Conservation (phyloP, 192 early-diverging fungal genomes). For the Phycomyces blakesleeanus region DNA sequence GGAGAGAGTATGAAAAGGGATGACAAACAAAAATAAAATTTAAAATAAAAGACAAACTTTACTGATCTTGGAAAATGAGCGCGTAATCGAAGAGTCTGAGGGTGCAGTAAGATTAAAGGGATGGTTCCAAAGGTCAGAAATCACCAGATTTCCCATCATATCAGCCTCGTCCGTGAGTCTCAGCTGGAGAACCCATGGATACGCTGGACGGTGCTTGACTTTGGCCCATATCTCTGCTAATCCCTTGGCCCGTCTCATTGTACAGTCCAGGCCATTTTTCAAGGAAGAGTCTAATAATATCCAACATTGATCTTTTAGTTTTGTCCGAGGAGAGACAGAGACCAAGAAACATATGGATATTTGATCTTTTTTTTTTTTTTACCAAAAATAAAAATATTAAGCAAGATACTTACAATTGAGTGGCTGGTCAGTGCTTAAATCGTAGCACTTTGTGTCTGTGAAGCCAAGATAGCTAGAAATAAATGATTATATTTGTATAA, state of each 20-base stretch:
- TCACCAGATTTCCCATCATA: not conserved
- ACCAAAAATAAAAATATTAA: not conserved
- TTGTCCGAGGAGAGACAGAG: not conserved
- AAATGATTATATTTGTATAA: too few relatives aligned
- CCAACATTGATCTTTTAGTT: too few relatives aligned
- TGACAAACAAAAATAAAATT: not conserved
- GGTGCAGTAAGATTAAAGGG: not conserved
- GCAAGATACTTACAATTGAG: not conserved
- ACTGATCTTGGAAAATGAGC: not conserved
- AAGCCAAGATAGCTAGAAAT: not conserved
- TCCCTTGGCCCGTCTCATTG: not conserved
- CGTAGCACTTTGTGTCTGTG: not conserved
- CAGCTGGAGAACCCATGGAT: not conserved
- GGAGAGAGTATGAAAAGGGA: not conserved
- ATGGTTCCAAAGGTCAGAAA: not conserved
- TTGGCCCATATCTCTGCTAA: not conserved
- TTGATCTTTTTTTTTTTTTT: too few relatives aligned
- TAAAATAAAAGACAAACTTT: not conserved
- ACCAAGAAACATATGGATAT: too few relatives aligned
- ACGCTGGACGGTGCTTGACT: not conserved
- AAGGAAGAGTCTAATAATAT: not conserved
- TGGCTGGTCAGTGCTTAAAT: not conserved
- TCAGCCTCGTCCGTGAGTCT: not conserved
- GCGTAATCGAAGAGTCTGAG: not conserved
- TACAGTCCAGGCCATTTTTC: not conserved